A percentile compares a stretch with the other conserved stretches of the same genome.
Evolutionary conservation across 768 basidiomycete genomes (phyloP).

Genomic region (Mycena pura): DNA sequence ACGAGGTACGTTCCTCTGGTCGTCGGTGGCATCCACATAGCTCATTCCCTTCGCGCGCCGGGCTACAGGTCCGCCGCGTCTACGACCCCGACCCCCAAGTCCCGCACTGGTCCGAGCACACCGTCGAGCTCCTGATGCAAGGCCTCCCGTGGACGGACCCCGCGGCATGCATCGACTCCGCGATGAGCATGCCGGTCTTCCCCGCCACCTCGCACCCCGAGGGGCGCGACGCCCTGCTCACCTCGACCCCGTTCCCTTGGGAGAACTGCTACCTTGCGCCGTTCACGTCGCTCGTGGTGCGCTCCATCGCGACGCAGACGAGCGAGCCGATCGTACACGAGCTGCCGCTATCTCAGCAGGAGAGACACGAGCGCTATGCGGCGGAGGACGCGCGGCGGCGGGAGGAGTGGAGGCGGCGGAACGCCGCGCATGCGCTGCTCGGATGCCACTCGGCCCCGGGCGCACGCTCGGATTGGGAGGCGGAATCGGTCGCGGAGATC

Average conservation of each 20-base stretch:
- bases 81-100: too few relatives aligned
- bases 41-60: too few relatives aligned
- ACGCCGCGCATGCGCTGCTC: background rate
- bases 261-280: background rate
- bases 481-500: background rate
- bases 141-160: background rate
- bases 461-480: background rate
- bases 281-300: background rate
- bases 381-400: background rate
- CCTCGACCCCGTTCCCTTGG: background rate
- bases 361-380: background rate
- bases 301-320: background rate
- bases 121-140: slow-evolving; percentile 4
- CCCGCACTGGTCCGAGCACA: too few relatives aligned
- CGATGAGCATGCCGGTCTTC: slow-evolving; percentile 2
- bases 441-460: background rate
- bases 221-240: background rate
- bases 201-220: background rate
- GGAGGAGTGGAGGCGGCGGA: background rate
- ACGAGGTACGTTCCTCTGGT: background rate
- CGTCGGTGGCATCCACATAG: background rate
- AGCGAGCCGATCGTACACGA: background rate
- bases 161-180: background rate
- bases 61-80: too few relatives aligned
- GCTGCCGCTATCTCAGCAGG: background rate